Base-by-base conservation (phyloP, 1,139 yeast genomes). In the Hyphopichia pseudoburtonii region DNA sequence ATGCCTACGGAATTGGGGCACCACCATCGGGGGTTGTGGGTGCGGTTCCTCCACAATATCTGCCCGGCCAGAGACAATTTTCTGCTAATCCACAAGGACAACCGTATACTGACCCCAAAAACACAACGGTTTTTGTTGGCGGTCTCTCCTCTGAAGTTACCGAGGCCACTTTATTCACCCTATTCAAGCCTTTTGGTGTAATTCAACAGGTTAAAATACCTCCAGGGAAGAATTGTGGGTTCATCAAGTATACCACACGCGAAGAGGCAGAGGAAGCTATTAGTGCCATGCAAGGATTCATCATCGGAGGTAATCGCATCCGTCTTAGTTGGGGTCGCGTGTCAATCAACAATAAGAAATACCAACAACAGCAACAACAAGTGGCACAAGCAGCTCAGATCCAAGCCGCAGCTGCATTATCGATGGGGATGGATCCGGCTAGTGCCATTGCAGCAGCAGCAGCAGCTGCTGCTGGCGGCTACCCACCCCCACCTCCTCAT, bases 121-220 rank as follows among this genome's bases (percentile, higher is more conserved):
- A 88, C 57, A 87, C 96, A 10, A 89, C 97, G 0, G 96, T 89
- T n/a, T 89, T 89, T 58, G 92, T 89, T 17, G 97, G 97, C 18
- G 97, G 97, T 0, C 65, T 89, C 33, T 81, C 92, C 7, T 70
- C 82, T 16, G 80, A 82, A 36, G 89, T 87, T 19, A 71, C 80
- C 12, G 97, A 88, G 54, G 84, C 81, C 35, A 86, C 89, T 28
- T 65, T 90, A 35, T 76, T 82, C 46, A 70, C 86, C 4, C 71
- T 84, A 36, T 89, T 89, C 64, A 81, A 81, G 51, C 87, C 94
- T 11, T 90, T 86, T 66, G 97, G 97, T 21, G 76, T 76, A 37
- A 86, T 90, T 45, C 77, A 83, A 38, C 88, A 86, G 52, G 92
- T 89, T 36, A 87, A 88, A 57, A 86, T 89, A 35, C 96, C 96